Evolutionary conservation across 2,329 filamentous ascomycete species (phyloP).

Genomic region (Penicillium griseofulvum): DNA sequence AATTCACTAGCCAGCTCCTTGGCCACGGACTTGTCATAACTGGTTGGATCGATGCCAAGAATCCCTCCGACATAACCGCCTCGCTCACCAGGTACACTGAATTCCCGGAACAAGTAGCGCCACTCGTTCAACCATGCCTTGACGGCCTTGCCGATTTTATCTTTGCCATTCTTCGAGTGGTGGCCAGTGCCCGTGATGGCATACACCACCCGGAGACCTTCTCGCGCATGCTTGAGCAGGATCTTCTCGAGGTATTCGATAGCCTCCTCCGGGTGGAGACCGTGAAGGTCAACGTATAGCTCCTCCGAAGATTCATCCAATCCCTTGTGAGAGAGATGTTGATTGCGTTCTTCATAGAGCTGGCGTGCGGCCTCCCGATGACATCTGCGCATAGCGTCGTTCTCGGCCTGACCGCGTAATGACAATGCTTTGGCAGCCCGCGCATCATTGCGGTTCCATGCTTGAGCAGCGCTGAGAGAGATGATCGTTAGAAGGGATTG

Average conservation of each 20-base stretch:
- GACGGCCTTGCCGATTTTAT: slow-evolving; percentile 95
- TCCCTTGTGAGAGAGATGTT: slow-evolving; percentile 52
- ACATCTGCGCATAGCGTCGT: slow-evolving; percentile 94
- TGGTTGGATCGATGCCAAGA: slow-evolving; percentile 62
- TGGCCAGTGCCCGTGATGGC: slow-evolving; percentile 96
- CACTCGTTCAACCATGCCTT: slow-evolving; percentile 90
- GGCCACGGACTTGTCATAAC: slow-evolving; percentile 49
- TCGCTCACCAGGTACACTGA: slow-evolving; percentile 91
- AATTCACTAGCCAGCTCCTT: slow-evolving; percentile 27
- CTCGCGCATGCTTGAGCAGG: slow-evolving; percentile 74
- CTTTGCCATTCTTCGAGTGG: slow-evolving; percentile 97
- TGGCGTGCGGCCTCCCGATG: slow-evolving; percentile 90
- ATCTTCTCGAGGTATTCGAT: slow-evolving; percentile 90
- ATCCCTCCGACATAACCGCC: slow-evolving; percentile 69
- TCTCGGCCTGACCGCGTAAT: slow-evolving; percentile 91
- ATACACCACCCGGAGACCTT: slow-evolving; percentile 72
- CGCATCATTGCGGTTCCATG: slow-evolving; percentile 97
- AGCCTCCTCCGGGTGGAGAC: slow-evolving; percentile 97
- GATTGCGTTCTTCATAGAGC: slow-evolving; percentile 91
- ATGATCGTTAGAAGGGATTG: neutral
- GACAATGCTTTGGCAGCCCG: slow-evolving; percentile 93
- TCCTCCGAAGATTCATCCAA: slow-evolving; percentile 58
- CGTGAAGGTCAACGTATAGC: slow-evolving; percentile 92
- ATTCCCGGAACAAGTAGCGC: slow-evolving; percentile 94
- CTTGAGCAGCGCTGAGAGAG: slow-evolving; percentile 75